Evolutionary conservation across 768 basidiomycete species (phyloP).

Genomic region (Coprinopsis cinerea): DNA sequence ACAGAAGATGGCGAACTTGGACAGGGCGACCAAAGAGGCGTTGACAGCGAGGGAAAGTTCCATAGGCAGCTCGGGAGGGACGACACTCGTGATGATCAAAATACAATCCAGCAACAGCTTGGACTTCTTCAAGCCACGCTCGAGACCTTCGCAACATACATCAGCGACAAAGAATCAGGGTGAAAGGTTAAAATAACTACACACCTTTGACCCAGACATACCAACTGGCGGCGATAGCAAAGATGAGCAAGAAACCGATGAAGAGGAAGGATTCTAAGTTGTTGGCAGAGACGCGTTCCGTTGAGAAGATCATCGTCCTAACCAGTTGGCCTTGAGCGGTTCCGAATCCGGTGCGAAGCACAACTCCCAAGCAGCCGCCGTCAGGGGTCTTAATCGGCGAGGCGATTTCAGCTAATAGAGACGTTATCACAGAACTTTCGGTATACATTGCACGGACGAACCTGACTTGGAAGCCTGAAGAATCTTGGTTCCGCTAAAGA

Average conservation of each 20-base stretch:
- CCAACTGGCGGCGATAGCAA: conserved; percentile 96
- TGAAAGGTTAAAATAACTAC: conserved; percentile 13
- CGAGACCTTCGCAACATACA: conserved; percentile 55
- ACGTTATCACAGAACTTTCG: background rate
- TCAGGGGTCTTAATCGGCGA: conserved; percentile 71
- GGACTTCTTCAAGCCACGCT: conserved; percentile 87
- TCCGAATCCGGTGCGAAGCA: conserved; percentile 94
- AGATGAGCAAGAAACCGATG: conserved; percentile 95
- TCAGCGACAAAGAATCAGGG: background rate
- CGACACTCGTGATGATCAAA: conserved; percentile 94
- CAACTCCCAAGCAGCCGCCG: conserved; percentile 86
- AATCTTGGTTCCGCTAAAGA: conserved; percentile 97
- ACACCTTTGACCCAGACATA: conserved; percentile 96
- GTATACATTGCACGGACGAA: conserved; percentile 17
- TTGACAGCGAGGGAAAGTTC: conserved; percentile 96
- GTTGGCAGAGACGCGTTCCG: conserved; percentile 94
- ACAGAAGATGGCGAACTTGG: conserved; percentile 96
- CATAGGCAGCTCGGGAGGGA: conserved; percentile 98
- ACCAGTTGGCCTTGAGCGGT: conserved; percentile 97
- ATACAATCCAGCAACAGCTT: conserved; percentile 95
- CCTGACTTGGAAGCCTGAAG: conserved; percentile 70
- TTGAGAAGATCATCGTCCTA: conserved; percentile 98
- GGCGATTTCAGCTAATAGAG: conserved; percentile 27
- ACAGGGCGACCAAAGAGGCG: conserved; percentile 86
- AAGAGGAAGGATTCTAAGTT: conserved; percentile 95